Evolutionary conservation across 495 filamentous ascomycete genomes (phyloP).

Genomic region (Acidomyces sp.): DNA sequence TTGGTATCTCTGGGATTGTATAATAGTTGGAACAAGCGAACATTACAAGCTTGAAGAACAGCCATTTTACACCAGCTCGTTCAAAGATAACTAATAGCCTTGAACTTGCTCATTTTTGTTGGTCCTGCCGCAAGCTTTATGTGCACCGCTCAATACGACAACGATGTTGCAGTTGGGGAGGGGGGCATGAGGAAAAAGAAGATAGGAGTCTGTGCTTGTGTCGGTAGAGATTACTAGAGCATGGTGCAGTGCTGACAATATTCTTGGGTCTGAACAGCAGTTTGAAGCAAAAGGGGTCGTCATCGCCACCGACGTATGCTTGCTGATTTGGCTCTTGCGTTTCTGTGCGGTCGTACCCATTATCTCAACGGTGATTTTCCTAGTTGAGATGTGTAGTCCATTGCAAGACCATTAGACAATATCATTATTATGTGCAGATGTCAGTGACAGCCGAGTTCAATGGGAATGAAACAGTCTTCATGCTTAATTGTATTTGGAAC

Average conservation of each 20-base stretch:
- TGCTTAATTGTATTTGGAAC: slow-evolving; percentile 31
- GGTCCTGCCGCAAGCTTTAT: slow-evolving; percentile 6
- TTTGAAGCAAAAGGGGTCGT: not conserved
- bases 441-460: slow-evolving; percentile 39
- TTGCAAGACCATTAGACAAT: slow-evolving; percentile 36
- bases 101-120: slow-evolving; percentile 19
- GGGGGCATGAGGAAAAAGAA: slow-evolving; percentile 23
- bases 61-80: too few relatives aligned
- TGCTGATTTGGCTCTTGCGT: slow-evolving; percentile 29
- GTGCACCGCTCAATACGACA: slow-evolving; percentile 21
- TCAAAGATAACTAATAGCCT: slow-evolving; percentile 22
- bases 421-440: slow-evolving; percentile 47
- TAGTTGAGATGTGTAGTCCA: slow-evolving; percentile 31
- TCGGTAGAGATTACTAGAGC: slow-evolving; percentile 26
- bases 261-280: not conserved
- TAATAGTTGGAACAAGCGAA: slow-evolving; percentile 19
- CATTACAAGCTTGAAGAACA: slow-evolving; percentile 20
- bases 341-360: slow-evolving; percentile 39
- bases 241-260: slow-evolving; percentile 22
- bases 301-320: slow-evolving; percentile 2
- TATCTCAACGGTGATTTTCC: slow-evolving; percentile 27
- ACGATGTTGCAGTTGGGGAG: slow-evolving; percentile 22
- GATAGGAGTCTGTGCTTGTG: slow-evolving; percentile 17
- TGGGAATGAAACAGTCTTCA: slow-evolving; percentile 36
- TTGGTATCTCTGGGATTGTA: not conserved